phyloP scores from a whole-genome alignment of 73 alveolate genomes.

The Symbiodinium pilosum region DNA sequence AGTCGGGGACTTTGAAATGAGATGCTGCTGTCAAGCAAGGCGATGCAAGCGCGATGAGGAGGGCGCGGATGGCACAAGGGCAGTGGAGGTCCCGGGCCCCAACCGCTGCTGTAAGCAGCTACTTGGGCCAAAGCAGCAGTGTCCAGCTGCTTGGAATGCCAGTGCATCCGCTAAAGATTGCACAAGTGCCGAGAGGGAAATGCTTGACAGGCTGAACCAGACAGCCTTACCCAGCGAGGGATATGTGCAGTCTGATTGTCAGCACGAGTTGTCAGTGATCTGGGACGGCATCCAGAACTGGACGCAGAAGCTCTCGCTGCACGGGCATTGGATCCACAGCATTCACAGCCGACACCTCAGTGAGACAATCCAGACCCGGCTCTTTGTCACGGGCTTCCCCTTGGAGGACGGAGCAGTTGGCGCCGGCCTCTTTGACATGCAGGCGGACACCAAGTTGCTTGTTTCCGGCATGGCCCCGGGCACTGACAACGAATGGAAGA shows the following conservation, averaged over 20 bases:
- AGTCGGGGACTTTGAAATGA: not conserved
- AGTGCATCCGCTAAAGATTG: too few relatives aligned
- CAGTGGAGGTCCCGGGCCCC: too few relatives aligned
- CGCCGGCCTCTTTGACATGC: not conserved
- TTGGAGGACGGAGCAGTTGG: not conserved
- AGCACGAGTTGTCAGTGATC: not conserved
- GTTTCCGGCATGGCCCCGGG: not conserved
- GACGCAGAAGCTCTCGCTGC: not conserved
- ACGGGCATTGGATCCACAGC: conserved; percentile 12
- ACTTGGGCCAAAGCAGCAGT: too few relatives aligned
- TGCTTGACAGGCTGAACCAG: too few relatives aligned
- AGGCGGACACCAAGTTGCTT: not conserved
- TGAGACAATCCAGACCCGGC: not conserved
- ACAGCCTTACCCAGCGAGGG: too few relatives aligned
- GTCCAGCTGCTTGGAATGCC: too few relatives aligned
- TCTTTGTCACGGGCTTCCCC: not conserved
- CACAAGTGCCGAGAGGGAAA: too few relatives aligned
- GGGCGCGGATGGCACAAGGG: too few relatives aligned
- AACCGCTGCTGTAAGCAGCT: too few relatives aligned
- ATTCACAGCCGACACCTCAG: not conserved
- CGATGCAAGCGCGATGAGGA: too few relatives aligned
- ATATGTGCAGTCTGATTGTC: not conserved
- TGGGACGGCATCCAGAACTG: not conserved
- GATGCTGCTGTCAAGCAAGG: not conserved
- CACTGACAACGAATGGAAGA: not conserved